Evolutionary conservation across 306 rosid genomes (phyloP).

Genomic region (Quercus engelmannii): DNA sequence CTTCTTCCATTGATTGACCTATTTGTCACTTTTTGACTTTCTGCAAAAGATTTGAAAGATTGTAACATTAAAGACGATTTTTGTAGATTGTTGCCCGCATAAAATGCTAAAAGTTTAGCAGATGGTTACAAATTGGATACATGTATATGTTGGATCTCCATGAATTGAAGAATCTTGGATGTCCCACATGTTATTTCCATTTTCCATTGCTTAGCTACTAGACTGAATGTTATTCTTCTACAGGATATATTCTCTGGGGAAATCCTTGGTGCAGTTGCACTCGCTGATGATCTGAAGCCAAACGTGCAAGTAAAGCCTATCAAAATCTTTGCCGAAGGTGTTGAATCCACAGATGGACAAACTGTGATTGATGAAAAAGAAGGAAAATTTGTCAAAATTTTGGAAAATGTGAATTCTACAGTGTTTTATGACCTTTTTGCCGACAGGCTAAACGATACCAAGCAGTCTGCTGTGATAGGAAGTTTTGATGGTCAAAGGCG

Average conservation of each 20-base stretch:
- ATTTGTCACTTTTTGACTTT: neutral
- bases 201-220: no score
- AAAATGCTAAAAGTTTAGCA: neutral
- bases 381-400: conserved; percentile 54
- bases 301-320: conserved; percentile 39
- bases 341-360: conserved; percentile 62
- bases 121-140: neutral
- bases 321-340: conserved; percentile 50
- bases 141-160: neutral
- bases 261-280: conserved; percentile 60
- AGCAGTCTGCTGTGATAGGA: conserved; percentile 65
- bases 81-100: no score
- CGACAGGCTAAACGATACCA: conserved; percentile 42
- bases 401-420: conserved; percentile 38
- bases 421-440: conserved; percentile 47
- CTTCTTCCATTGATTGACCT: neutral
- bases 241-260: conserved; percentile 84
- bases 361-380: conserved; percentile 35
- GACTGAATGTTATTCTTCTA: conserved; percentile 16
- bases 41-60: no score
- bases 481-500: conserved; percentile 62
- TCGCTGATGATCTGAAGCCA: conserved; percentile 40
- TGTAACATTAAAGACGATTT: no score
- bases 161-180: no score
- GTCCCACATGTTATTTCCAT: no score